These are phyloP conservation scores for Thelonectria rubi DNA, from an alignment of 2,329 filamentous ascomycete genomes.

Conservation along the genomic window DNA sequence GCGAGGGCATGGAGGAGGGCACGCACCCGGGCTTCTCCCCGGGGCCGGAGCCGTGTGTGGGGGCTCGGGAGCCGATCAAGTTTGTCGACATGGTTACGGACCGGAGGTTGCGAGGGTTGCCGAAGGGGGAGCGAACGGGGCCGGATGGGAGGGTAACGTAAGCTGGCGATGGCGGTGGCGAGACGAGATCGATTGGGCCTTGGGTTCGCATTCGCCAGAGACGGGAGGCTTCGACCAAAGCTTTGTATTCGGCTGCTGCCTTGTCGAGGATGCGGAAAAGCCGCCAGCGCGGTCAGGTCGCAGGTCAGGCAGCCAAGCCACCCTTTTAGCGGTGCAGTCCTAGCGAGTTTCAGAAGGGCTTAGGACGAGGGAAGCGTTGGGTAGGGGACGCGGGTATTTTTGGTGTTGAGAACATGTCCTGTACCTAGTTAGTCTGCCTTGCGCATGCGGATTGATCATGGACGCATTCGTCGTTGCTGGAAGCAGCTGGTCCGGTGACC, in stretches of 20 bases:
- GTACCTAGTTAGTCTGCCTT: too few species aligned
- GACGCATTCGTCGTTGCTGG: neutral
- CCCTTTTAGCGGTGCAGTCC: conserved; percentile 22
- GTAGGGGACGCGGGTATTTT: conserved; percentile 8
- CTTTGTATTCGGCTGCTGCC: conserved; percentile 43
- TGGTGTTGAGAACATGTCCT: too few species aligned
- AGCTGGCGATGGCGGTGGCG: neutral
- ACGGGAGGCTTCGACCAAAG: conserved; percentile 17
- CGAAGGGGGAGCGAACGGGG: neutral
- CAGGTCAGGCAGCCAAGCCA: conserved; percentile 32
- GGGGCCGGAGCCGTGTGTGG: conserved; percentile 36
- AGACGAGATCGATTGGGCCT: neutral
- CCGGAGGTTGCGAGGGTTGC: neutral
- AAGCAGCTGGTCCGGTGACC: neutral
- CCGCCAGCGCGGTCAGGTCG: conserved; percentile 35
- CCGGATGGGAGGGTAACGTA: too few species aligned
- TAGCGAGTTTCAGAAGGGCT: conserved; percentile 35
- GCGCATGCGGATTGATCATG: neutral
- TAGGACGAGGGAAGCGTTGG: conserved; percentile 17
- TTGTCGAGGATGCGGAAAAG: conserved; percentile 31
- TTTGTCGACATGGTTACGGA: conserved; percentile 29
- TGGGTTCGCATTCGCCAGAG: neutral
- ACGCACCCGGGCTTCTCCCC: conserved; percentile 11
- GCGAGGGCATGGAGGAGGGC: conserved; percentile 1
- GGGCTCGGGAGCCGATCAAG: conserved; percentile 34